Conservation (phyloP, 805 yeast genomes). For the Saccharomycopsis olivae region DNA sequence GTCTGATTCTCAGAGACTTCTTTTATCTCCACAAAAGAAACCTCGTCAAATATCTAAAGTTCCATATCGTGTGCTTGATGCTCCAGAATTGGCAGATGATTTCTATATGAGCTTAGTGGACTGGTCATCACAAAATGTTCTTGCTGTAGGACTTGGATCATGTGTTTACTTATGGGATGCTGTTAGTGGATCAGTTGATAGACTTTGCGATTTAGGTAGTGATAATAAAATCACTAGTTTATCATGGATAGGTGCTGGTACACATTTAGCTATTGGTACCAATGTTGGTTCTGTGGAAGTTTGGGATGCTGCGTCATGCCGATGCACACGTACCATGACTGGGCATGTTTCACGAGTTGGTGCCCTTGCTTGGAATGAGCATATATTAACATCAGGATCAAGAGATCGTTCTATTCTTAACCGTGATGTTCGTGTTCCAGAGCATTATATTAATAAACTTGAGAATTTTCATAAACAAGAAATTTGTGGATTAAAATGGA, state of each 20-base stretch:
- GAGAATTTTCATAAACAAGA: constrained; percentile 73
- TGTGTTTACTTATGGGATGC: constrained; percentile 91
- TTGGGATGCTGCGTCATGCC: constrained; percentile 80
- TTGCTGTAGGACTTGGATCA: constrained; percentile 86
- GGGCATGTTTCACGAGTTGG: constrained; percentile 84
- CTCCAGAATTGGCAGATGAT: constrained; percentile 91
- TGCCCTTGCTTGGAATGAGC: constrained; percentile 90
- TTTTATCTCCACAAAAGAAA: constrained; percentile 74
- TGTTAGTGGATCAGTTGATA: constrained; percentile 66
- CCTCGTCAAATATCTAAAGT: constrained; percentile 71
- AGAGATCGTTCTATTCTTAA: constrained; percentile 78
- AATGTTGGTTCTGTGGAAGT: constrained; percentile 80
- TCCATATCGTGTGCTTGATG: constrained; percentile 89
- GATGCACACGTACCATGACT: constrained; percentile 82
- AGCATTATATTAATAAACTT: constrained; percentile 64
- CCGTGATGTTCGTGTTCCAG: constrained; percentile 82
- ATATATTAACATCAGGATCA: constrained; percentile 77
- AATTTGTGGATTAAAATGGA: constrained; percentile 95
- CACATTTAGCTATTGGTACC: constrained; percentile 91
- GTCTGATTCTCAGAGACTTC: constrained; percentile 70
- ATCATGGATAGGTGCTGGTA: constrained; percentile 90
- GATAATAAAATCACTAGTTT: constrained; percentile 71
- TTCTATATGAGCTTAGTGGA: constrained; percentile 86
- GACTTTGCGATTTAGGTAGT: constrained; percentile 63
- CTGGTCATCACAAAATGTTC: constrained; percentile 85